Conservation (phyloP, 352 stramenopile genomes). For the Globisporangium abappressorium region DNA sequence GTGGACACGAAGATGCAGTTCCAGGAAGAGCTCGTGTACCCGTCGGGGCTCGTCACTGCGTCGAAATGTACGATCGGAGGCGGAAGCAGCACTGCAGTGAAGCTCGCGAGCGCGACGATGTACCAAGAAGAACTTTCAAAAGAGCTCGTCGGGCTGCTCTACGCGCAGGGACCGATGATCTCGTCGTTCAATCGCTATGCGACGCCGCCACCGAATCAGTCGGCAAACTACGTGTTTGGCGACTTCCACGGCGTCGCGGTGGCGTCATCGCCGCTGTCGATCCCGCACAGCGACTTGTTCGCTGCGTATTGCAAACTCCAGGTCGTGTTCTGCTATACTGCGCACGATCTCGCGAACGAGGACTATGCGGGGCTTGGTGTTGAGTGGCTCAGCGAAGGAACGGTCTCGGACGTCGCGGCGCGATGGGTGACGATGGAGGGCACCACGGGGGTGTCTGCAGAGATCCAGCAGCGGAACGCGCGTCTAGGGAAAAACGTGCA, state of each 20-base stretch:
- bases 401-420: slow-evolving; percentile 31
- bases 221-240: slow-evolving; percentile 31
- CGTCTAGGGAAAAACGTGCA: slow-evolving; percentile 52
- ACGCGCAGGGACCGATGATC: slow-evolving; percentile 51
- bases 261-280: slow-evolving; percentile 36
- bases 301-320: slow-evolving; percentile 55
- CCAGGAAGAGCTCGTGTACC: slow-evolving; percentile 73
- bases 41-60: slow-evolving; percentile 63
- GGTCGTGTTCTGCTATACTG: slow-evolving; percentile 74
- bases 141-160: slow-evolving; percentile 55
- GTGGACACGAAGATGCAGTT: slow-evolving; percentile 65
- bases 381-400: slow-evolving; percentile 71
- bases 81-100: slow-evolving; percentile 29
- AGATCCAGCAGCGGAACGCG: slow-evolving; percentile 76
- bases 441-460: slow-evolving; percentile 45
- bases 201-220: slow-evolving; percentile 18
- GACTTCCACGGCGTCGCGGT: slow-evolving; percentile 51
- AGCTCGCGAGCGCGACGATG: slow-evolving; percentile 73
- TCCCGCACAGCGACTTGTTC: slow-evolving; percentile 38
- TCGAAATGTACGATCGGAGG: slow-evolving; percentile 75
- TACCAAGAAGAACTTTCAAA: slow-evolving; percentile 72
- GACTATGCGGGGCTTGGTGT: slow-evolving; percentile 59
- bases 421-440: slow-evolving; percentile 71
- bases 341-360: slow-evolving; percentile 52
- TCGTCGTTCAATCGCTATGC: slow-evolving; percentile 61